Evolutionary conservation across 257 asterid genomes (phyloP), one percentile per base, ranked within the genome.

Genomic region (Nicotiana knightiana): DNA sequence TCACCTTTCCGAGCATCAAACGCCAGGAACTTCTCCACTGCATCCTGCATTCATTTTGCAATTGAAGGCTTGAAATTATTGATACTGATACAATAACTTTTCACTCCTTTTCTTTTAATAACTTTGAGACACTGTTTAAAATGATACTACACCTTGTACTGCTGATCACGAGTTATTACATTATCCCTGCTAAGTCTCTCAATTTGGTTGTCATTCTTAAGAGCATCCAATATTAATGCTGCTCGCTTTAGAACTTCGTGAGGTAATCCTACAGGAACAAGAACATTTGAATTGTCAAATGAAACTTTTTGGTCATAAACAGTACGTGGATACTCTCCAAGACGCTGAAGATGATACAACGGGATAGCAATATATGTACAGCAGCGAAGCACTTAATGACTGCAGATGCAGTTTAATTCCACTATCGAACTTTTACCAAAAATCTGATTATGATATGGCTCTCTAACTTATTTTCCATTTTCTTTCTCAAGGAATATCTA

Each of bases 201-300:
- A 37, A 91, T 81, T 76, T 87, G 89, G 87, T 86, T 84, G 82
- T 87, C 84, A 61, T 91, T 85, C 83, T 85, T 89, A 80, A 84
- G 84, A 75, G 94, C 83, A 64, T 89, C 88, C 87, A 94, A 88
- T 37, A 94, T 78, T 48, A 81, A 32, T 84, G 92, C 91, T 87
- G 97, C 97, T 83, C 98, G 91, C 85, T 85, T 86, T 70, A 96
- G 87, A 24, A 94, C 97, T 83, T 89, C 95, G 82, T 86, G 91
- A 5, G 92, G 76, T 76, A 96, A 93, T 83, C 99, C 99, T 96
- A 70, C 16, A 81, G 8, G 66, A 57, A 68, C 73, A 84, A 86
- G 10, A 61, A 77, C 67, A 87, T 57, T 55, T 48, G 53, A 67
- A 75, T 51, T 13, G 55, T 57, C 26, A 48, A 62, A 76, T 26